Percentiles rank a stretch among this genome's conserved stretches.
phyloP scores from a whole-genome alignment of 352 stramenopile species.

The Aphanomyces astaci region DNA sequence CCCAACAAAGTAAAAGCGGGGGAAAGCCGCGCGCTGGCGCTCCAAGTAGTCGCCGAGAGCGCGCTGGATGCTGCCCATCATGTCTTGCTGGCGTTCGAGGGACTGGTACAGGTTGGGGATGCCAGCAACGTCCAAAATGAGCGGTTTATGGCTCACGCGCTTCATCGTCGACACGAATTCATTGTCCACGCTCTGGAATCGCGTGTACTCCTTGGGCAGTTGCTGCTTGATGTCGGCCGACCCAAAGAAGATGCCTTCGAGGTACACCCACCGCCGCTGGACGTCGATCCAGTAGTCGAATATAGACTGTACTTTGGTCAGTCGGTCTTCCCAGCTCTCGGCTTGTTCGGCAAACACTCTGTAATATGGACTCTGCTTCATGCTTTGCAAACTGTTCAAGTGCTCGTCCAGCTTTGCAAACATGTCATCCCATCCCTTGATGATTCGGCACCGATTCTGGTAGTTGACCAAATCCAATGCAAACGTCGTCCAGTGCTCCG shows the following conservation, averaged over 20 bases:
- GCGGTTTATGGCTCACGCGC: constrained; percentile 92
- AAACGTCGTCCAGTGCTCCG: constrained; percentile 86
- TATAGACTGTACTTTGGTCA: constrained; percentile 94
- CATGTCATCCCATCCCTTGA: constrained; percentile 98
- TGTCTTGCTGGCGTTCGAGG: constrained; percentile 91
- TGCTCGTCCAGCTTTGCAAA: constrained; percentile 99
- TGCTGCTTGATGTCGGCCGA: constrained; percentile 98
- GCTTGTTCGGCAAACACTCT: constrained; percentile 97
- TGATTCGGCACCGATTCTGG: constrained; percentile 93
- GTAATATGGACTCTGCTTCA: constrained; percentile 99
- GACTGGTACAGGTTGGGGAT: constrained; percentile 88
- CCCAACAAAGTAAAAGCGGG: constrained; percentile 99
- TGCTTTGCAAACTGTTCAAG: constrained; percentile 95
- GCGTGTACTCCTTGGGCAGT: constrained; percentile 95
- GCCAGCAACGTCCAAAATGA: constrained; percentile 92
- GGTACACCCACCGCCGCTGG: constrained; percentile 98
- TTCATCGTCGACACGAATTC: constrained; percentile 99
- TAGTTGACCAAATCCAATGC: constrained; percentile 90
- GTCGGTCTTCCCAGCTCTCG: constrained; percentile 95
- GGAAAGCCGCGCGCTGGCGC: constrained; percentile 93
- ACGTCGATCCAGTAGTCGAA: constrained; percentile 99
- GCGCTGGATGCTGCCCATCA: constrained; percentile 99
- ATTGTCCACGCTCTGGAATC: constrained; percentile 98
- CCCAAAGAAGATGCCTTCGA: constrained; percentile 99
- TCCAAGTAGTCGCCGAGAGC: constrained; percentile 99